Base-by-base conservation (phyloP, 106 monocot species). In the Dactylorhiza incarnata region DNA sequence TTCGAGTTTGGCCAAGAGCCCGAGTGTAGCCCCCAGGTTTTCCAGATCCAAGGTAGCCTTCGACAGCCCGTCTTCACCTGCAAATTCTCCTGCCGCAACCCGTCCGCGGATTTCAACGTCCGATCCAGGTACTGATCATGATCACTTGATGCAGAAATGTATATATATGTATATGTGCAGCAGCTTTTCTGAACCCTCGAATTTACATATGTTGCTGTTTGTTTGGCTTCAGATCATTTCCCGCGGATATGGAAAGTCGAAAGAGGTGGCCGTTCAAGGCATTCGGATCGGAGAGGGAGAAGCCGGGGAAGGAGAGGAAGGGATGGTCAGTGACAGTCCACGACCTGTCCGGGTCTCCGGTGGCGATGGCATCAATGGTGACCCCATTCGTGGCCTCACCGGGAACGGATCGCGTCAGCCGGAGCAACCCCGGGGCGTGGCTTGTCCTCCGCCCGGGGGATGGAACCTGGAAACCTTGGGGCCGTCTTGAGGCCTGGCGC, bases 1-100 rank as follows among this genome's bases (percentile, higher is more conserved):
- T 93, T 96, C 52, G 96, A 96, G 86, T 96, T 96, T 75, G 93
- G 82, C 23, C 87, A 87, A 15, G 90, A 96, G 79, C 93, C 93
- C 13, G 91, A 93, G 85, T 91, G 93, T 78, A 93, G 93, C 69
- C 96, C 96, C 16, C 96, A 93, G 85, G 93, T 96, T 15, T 82
- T 93, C 80, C 93, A 93, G 81, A 78, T 96, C 11, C 81, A 86
- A 76, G 93, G 92, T 0, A 56, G 16, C 24, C 82, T 85, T 75
- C 74, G 86, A 63, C 96, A 96, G 82, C 96, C 96, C 13, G 88
- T 93, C 48, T 96, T 96, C 87, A 90, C 93, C 45, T 93, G 93
- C 89, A 93, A 88, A 80, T 96, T 96, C 80, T 76, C 81, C 62
- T 86, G 81, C 85, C 84, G 89, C 1, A 85, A 76, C 55, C 14